A percentile compares a stretch with the other conserved stretches of the same genome.
Conservation (phyloP, 441 rosid species). For the Metrosideros polymorpha region DNA sequence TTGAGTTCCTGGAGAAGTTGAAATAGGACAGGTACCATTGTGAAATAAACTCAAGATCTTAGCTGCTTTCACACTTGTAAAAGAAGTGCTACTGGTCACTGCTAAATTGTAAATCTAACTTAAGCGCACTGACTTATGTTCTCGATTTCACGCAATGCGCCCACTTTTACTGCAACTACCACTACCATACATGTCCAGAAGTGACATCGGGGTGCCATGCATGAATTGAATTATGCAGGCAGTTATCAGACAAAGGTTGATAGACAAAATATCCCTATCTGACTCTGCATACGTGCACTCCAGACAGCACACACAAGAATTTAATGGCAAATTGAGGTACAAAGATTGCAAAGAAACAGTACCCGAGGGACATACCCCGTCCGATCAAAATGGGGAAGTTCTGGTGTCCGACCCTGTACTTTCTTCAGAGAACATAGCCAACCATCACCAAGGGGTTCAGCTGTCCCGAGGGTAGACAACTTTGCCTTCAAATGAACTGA, state of each 20-base stretch:
- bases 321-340: not conserved
- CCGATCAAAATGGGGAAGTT: slow-evolving; percentile 84
- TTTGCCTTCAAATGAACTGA: slow-evolving; percentile 72
- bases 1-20: too few species aligned
- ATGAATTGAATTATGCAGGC: not conserved
- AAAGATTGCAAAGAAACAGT: not conserved
- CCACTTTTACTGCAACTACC: not conserved
- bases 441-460: slow-evolving; percentile 39
- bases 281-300: not conserved
- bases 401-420: slow-evolving; percentile 55
- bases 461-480: slow-evolving; percentile 33
- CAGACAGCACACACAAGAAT: not conserved
- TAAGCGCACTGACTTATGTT: not conserved
- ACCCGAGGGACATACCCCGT: slow-evolving; percentile 50
- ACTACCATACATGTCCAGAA: not conserved
- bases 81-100: not conserved
- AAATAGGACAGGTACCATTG: too few species aligned
- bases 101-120: not conserved
- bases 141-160: not conserved
- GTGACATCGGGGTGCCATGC: not conserved
- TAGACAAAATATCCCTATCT: not conserved
- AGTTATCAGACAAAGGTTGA: not conserved
- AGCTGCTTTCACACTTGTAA: not conserved
- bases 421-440: slow-evolving; percentile 74
- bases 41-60: not conserved